Conservation (phyloP, 2,329 filamentous ascomycete species). For the Fusarium paranaense region DNA sequence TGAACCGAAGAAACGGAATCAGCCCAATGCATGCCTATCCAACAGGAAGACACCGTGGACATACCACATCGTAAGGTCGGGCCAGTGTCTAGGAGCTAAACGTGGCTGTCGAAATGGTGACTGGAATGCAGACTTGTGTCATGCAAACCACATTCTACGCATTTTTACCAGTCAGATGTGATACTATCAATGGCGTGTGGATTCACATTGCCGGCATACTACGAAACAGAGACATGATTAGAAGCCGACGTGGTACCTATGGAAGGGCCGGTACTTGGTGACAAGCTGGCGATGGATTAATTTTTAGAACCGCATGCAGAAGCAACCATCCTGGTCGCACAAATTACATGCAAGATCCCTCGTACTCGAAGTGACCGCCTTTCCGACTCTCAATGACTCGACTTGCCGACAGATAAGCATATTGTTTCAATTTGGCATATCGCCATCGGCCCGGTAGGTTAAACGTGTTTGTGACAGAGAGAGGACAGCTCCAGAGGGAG, state of each 20-base stretch:
- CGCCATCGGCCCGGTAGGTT: background rate
- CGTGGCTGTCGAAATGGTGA: background rate
- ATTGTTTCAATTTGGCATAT: background rate
- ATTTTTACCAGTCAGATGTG: background rate
- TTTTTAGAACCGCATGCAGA: constrained; percentile 2
- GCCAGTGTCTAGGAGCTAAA: background rate
- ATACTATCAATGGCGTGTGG: background rate
- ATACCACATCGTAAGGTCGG: background rate
- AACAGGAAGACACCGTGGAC: background rate
- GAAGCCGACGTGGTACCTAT: background rate
- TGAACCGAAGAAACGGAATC: background rate
- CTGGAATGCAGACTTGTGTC: constrained; percentile 11
- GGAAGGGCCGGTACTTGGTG: background rate
- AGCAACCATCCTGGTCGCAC: constrained; percentile 1
- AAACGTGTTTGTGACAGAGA: background rate
- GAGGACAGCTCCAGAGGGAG: background rate
- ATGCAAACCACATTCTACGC: background rate
- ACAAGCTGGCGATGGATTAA: background rate
- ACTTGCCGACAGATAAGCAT: background rate
- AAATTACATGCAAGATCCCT: constrained; percentile 9
- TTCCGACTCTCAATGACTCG: background rate
- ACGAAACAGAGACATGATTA: background rate
- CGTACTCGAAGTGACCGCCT: background rate
- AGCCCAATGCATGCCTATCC: background rate
- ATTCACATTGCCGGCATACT: background rate